These are phyloP conservation scores for Aspergillus uvarum DNA, from an alignment of 2,329 filamentous ascomycete species.

Conservation along the genomic window DNA sequence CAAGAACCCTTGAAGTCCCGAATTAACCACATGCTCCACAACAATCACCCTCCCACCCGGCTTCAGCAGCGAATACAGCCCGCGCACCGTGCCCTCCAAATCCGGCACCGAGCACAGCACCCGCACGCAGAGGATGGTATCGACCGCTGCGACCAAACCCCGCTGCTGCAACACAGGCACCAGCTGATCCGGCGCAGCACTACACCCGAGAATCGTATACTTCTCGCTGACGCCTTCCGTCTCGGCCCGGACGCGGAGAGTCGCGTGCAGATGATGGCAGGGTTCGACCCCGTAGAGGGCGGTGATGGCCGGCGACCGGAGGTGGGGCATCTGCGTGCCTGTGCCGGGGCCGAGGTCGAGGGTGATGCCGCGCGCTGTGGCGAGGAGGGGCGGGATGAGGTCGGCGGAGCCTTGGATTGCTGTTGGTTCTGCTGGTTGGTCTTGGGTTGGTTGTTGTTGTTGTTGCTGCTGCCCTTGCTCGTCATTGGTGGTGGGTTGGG, in stretches of 20 bases:
- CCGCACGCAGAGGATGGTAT: slow-evolving; percentile 55
- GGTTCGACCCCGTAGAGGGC: slow-evolving; percentile 57
- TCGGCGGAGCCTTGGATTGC: slow-evolving; percentile 28
- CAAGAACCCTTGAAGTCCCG: slow-evolving; percentile 11
- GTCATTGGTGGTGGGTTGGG: background rate
- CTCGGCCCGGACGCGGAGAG: slow-evolving; percentile 42
- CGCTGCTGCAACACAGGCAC: background rate
- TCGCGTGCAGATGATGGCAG: slow-evolving; percentile 46
- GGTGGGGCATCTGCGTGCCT: slow-evolving; percentile 50
- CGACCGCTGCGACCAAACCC: slow-evolving; percentile 40
- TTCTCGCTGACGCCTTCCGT: slow-evolving; percentile 36
- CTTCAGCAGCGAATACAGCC: slow-evolving; percentile 52
- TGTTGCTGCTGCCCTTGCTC: background rate
- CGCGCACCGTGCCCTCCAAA: slow-evolving; percentile 44
- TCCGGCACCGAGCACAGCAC: slow-evolving; percentile 56
- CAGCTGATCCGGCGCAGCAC: background rate
- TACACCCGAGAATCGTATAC: background rate
- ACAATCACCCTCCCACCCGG: slow-evolving; percentile 56
- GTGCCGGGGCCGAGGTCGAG: slow-evolving; percentile 54
- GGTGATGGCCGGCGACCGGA: slow-evolving; percentile 44
- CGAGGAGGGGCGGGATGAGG: slow-evolving; percentile 43
- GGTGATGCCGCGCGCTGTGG: slow-evolving; percentile 42
- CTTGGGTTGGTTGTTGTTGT: slow-evolving; percentile 3
- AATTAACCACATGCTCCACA: slow-evolving; percentile 57
- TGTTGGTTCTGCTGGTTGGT: slow-evolving; percentile 4